Percentiles rank a stretch among this genome's conserved stretches.
These are phyloP conservation scores for Aspergillus coremiiformis DNA, from an alignment of 495 filamentous ascomycete genomes.

Conservation along the genomic window DNA sequence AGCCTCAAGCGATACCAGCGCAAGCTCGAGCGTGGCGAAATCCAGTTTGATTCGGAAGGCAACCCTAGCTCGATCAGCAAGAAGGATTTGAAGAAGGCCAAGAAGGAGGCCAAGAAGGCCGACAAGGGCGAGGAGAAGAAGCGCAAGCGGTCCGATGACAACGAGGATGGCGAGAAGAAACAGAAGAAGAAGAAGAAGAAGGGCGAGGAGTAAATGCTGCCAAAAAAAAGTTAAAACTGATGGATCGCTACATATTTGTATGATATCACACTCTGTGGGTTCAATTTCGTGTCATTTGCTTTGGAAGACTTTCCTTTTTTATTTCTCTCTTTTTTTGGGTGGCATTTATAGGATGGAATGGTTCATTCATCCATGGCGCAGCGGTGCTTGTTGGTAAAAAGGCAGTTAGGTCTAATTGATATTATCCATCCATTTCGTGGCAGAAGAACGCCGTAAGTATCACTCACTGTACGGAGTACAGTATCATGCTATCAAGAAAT, in stretches of 20 bases:
- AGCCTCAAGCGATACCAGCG: constrained; percentile 63
- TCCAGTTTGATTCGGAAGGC: constrained; percentile 50
- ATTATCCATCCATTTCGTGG: constrained; percentile 5
- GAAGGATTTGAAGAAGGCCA: constrained; percentile 70
- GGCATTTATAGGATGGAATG: constrained; percentile 39
- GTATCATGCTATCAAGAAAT: too few species aligned
- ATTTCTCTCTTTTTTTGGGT: constrained; percentile 34
- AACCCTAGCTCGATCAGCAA: constrained; percentile 58
- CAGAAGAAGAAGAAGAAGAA: constrained; percentile 57
- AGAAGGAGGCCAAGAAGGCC: constrained; percentile 56
- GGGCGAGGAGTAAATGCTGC: constrained; percentile 35
- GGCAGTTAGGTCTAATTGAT: constrained; percentile 27
- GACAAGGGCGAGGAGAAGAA: constrained; percentile 46
- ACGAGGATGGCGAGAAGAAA: constrained; percentile 31
- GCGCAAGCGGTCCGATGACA: constrained; percentile 48
- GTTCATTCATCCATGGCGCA: constrained; percentile 29
- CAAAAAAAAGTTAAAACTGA: constrained; percentile 14
- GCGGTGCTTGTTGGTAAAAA: constrained; percentile 24
- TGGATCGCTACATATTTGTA: constrained; percentile 37
- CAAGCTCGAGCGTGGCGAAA: constrained; percentile 62
- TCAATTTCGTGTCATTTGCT: constrained; percentile 20
- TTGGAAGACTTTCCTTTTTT: constrained; percentile 27
- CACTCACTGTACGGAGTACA: constrained; percentile 14
- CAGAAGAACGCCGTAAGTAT: neutral
- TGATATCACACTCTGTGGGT: constrained; percentile 39